Base-by-base conservation (phyloP, 768 basidiomycete species). In the Hygrophoropsis aurantiaca region DNA sequence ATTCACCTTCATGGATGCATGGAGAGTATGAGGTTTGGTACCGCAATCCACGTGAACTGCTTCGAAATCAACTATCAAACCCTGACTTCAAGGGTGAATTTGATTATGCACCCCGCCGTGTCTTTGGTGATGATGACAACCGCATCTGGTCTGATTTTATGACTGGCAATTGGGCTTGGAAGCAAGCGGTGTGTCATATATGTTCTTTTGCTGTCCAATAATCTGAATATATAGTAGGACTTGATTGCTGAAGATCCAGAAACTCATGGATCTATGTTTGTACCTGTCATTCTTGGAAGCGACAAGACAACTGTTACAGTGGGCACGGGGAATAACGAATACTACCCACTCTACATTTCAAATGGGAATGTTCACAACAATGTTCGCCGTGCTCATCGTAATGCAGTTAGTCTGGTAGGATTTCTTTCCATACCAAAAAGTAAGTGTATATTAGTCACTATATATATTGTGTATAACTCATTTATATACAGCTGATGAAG, bases 111-210 rank as follows among this genome's bases (percentile, higher is more conserved):
- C 61, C 66, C 3, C 66, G 61, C 42, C 54, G 46, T 11, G 53
- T 67, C 43, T 65, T 58, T 43, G 44, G 59, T 34, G 40, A 48
- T 11, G 26, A 44, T n/a, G 50, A 55, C 13, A 39, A 64, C 1
- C 52, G 63, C 4, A 52, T 61, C 0, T 69, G 51, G 42, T 54
- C 54, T 1, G 60, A 61, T 47, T 38, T 65, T 0, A 58, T 65
- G 58, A 62, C 57, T 11, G 61, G 48, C 2, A 54, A 61, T 38
- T 62, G 63, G 61, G 61, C 55, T 15, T 62, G 59, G 59, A 46
- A 51, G 9, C 47, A 58, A 48, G 59, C 61, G n/a, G 61, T 62
- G 41, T 5, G 55, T 19, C 42, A 26, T 9, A 39, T 30, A 11
- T 36, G 19, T 23, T 32, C 25, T n/a, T 34, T n/a, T 34, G n/a